Evolutionary conservation across 176 grass and related monocot species (phyloP).

Genomic region (Ananas comosus): DNA sequence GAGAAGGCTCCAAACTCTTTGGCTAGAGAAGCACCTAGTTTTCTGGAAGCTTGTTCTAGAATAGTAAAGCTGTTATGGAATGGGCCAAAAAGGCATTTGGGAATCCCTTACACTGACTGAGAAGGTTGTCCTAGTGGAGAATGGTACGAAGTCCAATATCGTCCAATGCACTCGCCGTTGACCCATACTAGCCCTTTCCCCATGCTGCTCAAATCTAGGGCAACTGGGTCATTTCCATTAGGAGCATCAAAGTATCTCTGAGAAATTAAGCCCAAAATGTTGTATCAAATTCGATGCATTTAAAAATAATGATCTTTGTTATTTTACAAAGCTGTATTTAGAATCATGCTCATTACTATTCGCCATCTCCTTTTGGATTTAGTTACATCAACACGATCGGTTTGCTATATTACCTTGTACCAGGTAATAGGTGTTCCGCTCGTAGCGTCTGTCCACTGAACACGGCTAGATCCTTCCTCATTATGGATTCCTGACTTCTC

Average conservation of each 20-base stretch:
- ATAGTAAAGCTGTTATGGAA: not conserved
- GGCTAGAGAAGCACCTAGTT: no score
- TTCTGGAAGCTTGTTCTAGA: not conserved
- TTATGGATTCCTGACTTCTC: conserved; percentile 38
- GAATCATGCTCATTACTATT: no score
- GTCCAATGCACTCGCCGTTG: conserved; percentile 56
- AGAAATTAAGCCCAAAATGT: not conserved
- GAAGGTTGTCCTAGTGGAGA: conserved; percentile 61
- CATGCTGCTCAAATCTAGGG: conserved; percentile 57
- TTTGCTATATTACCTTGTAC: conserved; percentile 44
- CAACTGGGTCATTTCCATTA: conserved; percentile 39
- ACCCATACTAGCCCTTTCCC: conserved; percentile 60
- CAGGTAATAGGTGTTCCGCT: conserved; percentile 35
- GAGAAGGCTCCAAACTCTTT: no score
- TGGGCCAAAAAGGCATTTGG: not conserved
- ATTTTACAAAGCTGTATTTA: no score
- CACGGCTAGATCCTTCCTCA: conserved; percentile 29
- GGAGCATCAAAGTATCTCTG: conserved; percentile 56
- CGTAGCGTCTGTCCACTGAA: conserved; percentile 38
- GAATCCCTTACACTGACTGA: conserved; percentile 39
- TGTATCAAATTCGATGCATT: no score
- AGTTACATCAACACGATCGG: not conserved
- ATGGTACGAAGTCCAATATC: conserved; percentile 71
- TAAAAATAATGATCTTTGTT: no score
- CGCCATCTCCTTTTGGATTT: not conserved